These are phyloP conservation scores for Fraxinus latifolia DNA, from an alignment of 305 asterid genomes.

Conservation along the genomic window DNA sequence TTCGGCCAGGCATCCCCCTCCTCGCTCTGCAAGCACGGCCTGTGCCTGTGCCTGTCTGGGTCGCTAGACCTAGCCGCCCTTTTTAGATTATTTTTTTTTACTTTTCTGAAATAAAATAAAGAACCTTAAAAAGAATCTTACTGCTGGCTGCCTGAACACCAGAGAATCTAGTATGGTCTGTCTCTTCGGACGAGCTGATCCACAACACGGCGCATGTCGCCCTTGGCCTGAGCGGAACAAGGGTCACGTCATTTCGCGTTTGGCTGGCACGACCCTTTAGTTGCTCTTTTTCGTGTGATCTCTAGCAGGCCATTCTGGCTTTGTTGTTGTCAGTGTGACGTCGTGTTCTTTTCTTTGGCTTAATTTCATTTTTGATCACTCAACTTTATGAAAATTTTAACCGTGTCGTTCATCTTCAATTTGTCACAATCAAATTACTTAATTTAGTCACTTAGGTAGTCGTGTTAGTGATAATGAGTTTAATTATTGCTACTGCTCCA, in stretches of 20 bases:
- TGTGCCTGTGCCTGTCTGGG: neutral
- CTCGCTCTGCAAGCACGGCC: neutral
- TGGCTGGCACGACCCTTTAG: neutral
- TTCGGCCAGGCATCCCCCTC: neutral
- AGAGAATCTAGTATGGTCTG: neutral
- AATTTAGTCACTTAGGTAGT: neutral
- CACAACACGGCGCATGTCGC: neutral
- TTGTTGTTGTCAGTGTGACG: neutral
- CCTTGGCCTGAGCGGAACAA: neutral
- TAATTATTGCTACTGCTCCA: neutral
- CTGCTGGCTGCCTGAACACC: neutral
- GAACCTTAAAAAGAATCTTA: neutral
- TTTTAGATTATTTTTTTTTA: neutral
- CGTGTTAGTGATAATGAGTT: neutral
- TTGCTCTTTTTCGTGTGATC: neutral
- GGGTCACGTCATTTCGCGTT: neutral
- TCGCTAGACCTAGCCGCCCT: neutral
- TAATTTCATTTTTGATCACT: neutral
- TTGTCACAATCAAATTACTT: neutral
- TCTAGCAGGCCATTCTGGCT: neutral
- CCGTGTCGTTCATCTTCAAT: too few species aligned
- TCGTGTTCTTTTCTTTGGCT: neutral
- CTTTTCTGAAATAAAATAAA: neutral
- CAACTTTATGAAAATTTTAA: neutral
- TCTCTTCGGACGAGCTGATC: neutral